Evolutionary conservation across 352 stramenopile species (phyloP).

Genomic region (Phytophthora europaea): DNA sequence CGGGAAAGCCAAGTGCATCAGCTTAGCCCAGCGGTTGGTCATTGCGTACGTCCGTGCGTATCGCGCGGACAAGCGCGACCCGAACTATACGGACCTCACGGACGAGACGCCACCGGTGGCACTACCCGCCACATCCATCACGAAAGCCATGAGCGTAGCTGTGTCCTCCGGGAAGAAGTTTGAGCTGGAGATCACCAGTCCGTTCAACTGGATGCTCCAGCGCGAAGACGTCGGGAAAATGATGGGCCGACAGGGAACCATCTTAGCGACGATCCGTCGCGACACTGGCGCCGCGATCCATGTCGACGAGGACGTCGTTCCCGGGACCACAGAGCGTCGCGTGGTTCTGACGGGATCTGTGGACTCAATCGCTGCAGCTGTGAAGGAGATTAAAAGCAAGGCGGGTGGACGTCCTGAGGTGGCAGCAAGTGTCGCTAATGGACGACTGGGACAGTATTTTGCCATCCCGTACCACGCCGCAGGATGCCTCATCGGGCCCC

Average conservation of each 20-base stretch:
- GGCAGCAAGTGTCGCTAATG: conserved; percentile 25
- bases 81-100: conserved; percentile 61
- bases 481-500: conserved; percentile 61
- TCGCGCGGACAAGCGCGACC: conserved; percentile 53
- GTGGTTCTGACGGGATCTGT: conserved; percentile 55
- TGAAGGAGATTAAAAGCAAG: conserved; percentile 48
- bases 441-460: conserved; percentile 68
- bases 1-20: conserved; percentile 67
- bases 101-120: conserved; percentile 33
- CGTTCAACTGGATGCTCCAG: conserved; percentile 62
- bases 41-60: conserved; percentile 66
- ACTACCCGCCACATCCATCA: conserved; percentile 51
- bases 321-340: conserved; percentile 55
- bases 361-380: conserved; percentile 46
- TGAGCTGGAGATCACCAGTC: conserved; percentile 35
- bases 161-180: conserved; percentile 27
- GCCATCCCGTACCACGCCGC: conserved; percentile 62
- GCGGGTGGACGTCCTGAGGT: conserved; percentile 55
- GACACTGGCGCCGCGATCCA: conserved; percentile 57
- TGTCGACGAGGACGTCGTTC: conserved; percentile 51
- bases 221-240: conserved; percentile 65
- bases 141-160: conserved; percentile 49
- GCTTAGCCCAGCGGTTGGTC: conserved; percentile 67
- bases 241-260: conserved; percentile 63
- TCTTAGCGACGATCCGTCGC: conserved; percentile 54